Evolutionary conservation across 768 basidiomycete genomes (phyloP).

Genomic region (Sporobolomyces pararoseus): DNA sequence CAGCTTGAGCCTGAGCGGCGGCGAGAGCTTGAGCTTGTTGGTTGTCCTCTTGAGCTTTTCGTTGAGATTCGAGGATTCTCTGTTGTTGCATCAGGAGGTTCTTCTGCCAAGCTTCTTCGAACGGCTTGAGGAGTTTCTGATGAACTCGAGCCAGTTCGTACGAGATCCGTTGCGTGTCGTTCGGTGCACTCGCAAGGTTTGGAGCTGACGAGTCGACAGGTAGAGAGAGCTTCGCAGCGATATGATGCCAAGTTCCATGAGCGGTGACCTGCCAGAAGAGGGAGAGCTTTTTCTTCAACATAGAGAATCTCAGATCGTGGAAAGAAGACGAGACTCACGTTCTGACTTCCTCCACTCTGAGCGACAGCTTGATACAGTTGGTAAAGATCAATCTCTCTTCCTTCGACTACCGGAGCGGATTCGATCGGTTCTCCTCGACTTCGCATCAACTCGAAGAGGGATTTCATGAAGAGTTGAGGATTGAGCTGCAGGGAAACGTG

Average conservation of each 20-base stretch:
- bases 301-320: too few species aligned
- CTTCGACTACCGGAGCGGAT: constrained; percentile 38
- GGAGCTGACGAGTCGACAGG: constrained; percentile 24
- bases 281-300: background rate
- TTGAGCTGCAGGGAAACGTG: too few species aligned
- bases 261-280: constrained; percentile 28
- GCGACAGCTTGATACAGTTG: constrained; percentile 41
- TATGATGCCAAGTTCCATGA: constrained; percentile 33
- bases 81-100: constrained; percentile 26
- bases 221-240: constrained; percentile 37
- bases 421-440: constrained; percentile 44
- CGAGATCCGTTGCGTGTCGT: constrained; percentile 37
- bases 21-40: constrained; percentile 23
- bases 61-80: constrained; percentile 26
- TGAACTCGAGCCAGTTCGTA: constrained; percentile 39
- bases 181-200: constrained; percentile 1
- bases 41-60: constrained; percentile 23
- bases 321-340: background rate
- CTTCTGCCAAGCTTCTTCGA: constrained; percentile 43
- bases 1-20: background rate
- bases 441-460: constrained; percentile 43
- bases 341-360: constrained; percentile 33
- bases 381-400: constrained; percentile 42
- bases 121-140: constrained; percentile 37
- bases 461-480: constrained; percentile 43